Conservation (phyloP, 2,329 filamentous ascomycete species). For the Beauveria medogensis region DNA sequence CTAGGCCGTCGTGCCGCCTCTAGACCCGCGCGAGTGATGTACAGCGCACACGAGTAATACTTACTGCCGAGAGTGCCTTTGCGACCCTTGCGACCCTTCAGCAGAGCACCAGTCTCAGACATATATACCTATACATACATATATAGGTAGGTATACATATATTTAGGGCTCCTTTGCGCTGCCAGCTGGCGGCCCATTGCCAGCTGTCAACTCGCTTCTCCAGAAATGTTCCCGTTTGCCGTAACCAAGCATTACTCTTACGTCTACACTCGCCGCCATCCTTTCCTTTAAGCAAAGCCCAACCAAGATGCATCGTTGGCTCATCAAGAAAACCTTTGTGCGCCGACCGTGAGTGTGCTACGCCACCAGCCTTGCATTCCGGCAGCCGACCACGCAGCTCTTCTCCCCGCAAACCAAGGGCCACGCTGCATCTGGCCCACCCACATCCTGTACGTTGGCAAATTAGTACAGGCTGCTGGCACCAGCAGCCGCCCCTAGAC, state of each 20-base stretch:
- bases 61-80: background rate
- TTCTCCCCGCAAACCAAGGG: background rate
- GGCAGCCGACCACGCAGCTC: constrained; percentile 4
- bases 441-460: background rate
- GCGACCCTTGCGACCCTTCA: background rate
- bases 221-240: background rate
- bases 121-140: too few species aligned
- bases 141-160: too few species aligned
- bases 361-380: constrained; percentile 6
- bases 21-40: background rate
- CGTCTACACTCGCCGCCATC: background rate
- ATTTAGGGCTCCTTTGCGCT: too few species aligned
- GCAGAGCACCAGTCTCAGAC: background rate
- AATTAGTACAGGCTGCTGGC: background rate
- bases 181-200: background rate
- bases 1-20: background rate
- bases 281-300: background rate
- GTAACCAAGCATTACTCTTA: background rate
- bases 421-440: constrained; percentile 1
- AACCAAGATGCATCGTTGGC: background rate
- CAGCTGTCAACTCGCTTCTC: background rate
- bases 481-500: constrained; percentile 4
- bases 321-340: background rate
- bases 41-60: too few species aligned
- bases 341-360: constrained; percentile 3